Percentiles rank a stretch among this genome's conserved stretches.
phyloP scores from a whole-genome alignment of 805 yeast genomes.

The Yarrowia divulgata region DNA sequence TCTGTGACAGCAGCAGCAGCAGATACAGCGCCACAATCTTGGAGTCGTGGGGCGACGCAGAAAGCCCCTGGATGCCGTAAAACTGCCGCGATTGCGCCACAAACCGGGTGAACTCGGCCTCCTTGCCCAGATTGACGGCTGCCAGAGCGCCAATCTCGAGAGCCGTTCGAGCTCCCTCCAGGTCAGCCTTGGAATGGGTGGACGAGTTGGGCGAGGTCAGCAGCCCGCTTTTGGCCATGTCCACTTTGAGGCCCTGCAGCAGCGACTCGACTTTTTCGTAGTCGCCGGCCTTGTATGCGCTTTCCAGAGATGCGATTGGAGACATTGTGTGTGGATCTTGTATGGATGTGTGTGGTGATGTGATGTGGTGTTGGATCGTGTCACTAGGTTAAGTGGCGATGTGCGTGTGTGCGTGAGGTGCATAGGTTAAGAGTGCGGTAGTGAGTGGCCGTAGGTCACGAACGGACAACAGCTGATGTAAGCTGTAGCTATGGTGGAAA shows the following conservation, averaged over 20 bases:
- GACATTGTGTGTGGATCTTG: background rate
- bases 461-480: no score
- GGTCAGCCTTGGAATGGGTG: slow-evolving; percentile 58
- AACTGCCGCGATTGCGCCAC: slow-evolving; percentile 79
- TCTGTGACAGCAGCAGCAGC: slow-evolving; percentile 77
- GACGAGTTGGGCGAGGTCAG: slow-evolving; percentile 66
- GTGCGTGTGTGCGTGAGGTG: background rate
- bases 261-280: slow-evolving; percentile 66
- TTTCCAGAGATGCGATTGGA: slow-evolving; percentile 40
- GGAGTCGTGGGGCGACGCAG: slow-evolving; percentile 66
- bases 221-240: slow-evolving; percentile 76
- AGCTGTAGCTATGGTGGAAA: no score
- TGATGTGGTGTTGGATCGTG: slow-evolving; percentile 17
- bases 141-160: slow-evolving; percentile 88
- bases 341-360: background rate
- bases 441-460: background rate
- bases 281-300: slow-evolving; percentile 66
- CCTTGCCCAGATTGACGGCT: slow-evolving; percentile 68
- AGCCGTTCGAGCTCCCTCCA: slow-evolving; percentile 78
- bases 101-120: slow-evolving; percentile 72
- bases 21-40: slow-evolving; percentile 80
- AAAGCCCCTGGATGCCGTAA: slow-evolving; percentile 58
- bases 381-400: slow-evolving; percentile 8
- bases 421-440: background rate
- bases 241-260: slow-evolving; percentile 76